Evolutionary conservation across 768 basidiomycete genomes (phyloP).

Genomic region (Podaxis sp.): DNA sequence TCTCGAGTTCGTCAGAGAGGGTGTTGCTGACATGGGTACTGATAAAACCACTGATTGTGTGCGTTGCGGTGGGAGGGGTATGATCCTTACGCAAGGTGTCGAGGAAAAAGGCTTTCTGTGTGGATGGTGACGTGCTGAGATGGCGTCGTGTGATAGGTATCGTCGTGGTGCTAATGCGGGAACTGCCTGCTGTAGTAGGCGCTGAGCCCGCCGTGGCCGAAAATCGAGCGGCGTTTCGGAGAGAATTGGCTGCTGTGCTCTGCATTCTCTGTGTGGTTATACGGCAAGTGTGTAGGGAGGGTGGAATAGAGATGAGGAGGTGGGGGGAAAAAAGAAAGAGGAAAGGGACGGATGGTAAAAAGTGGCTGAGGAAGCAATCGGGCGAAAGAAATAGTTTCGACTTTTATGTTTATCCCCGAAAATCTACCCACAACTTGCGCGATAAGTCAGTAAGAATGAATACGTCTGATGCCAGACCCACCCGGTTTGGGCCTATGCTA

Average conservation of each 20-base stretch:
- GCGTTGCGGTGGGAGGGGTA: conserved; percentile 23
- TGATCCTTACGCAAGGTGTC: conserved; percentile 12
- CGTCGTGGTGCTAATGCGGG: conserved; percentile 15
- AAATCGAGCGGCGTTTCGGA: conserved; percentile 19
- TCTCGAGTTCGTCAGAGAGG: conserved; percentile 38
- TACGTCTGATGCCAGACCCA: neutral
- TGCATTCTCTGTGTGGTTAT: conserved; percentile 17
- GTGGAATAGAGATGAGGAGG: conserved; percentile 7
- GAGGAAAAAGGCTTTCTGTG: conserved; percentile 9
- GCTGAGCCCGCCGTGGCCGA: conserved; percentile 15
- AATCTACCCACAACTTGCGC: neutral
- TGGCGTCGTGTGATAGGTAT: conserved; percentile 5
- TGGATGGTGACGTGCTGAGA: conserved; percentile 5
- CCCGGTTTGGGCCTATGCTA: neutral
- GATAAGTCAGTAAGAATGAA: neutral
- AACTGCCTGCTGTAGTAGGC: conserved; percentile 15
- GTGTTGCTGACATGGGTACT: conserved; percentile 23
- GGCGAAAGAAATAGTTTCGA: neutral
- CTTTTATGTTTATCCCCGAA: conserved; percentile 10
- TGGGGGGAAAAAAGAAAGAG: conserved; percentile 17
- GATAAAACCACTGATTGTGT: conserved; percentile 26
- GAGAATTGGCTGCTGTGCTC: conserved; percentile 13
- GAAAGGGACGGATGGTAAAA: neutral
- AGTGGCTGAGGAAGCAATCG: neutral
- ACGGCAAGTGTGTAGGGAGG: neutral